Evolutionary conservation across 164 flowering plant genomes (phyloP), one percentile per base, ranked within the genome.

Genomic region (Aristolochia contorta): DNA sequence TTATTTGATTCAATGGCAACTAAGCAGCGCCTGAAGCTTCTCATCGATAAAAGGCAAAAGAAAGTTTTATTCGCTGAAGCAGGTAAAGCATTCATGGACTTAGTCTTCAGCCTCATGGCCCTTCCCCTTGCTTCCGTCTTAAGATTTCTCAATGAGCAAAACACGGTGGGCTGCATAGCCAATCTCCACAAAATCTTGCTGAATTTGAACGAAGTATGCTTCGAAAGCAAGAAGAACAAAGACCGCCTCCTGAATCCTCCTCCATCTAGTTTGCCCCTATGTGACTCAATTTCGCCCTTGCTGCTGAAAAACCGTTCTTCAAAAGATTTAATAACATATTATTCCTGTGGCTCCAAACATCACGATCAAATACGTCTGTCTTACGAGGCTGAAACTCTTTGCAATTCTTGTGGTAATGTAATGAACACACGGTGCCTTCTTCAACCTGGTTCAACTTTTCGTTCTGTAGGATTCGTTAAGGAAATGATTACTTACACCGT

Each of bases 21-120:
- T 5, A 27, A 27, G 5, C 30, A 2, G 30, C 2, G 30, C 23
- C 22, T 66, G 47, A 66, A 60, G 64, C 69, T 66, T 47, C 45
- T 60, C 14, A 24, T 60, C 12, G 56, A 60, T 33, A 56, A 30
- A 46, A 60, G 56, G 15, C 20, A 21, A 23, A 54, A 55, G 15
- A 66, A 47, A 60, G 69, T 66, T 4, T 16, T 66, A 27, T 59
- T 59, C 74, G 89, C 80, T 33, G 85, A 87, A 76, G 84, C 81
- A 50, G 80, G 54, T 72, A 83, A 69, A 74, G 89, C 67, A 77
- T 81, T n/a, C 79, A 78, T 77, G 78, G 69, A 89, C 21, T 68
- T 80, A 51, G 84, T 89, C 43, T 76, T 86, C 53, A 83, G 88
- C 70, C 86, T 89, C 47, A 14, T 56, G 20, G 21, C 55, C 7